Evolutionary conservation across 192 early-diverging fungal genomes (phyloP).

Genomic region (Backusella circina): DNA sequence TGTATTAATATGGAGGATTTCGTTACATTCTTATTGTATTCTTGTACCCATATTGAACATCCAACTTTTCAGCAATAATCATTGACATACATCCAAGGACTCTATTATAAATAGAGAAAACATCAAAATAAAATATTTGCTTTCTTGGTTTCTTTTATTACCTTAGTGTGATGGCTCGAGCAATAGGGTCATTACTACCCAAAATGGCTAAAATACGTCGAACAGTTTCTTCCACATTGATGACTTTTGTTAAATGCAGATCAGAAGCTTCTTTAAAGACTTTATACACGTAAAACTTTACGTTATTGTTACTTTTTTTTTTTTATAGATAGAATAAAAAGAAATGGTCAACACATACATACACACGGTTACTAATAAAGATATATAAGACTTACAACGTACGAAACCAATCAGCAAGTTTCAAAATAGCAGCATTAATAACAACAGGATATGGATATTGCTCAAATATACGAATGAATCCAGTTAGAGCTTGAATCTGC

Average conservation of each 20-base stretch:
- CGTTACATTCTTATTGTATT: not conserved
- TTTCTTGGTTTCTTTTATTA: slow-evolving; percentile 1
- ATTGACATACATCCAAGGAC: slow-evolving; percentile 43
- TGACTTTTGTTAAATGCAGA: slow-evolving; percentile 38
- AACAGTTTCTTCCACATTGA: slow-evolving; percentile 43
- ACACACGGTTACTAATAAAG: not conserved
- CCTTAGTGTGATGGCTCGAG: slow-evolving; percentile 47
- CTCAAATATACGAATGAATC: slow-evolving; percentile 41
- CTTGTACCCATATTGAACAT: slow-evolving; percentile 45
- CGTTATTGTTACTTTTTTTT: slow-evolving; percentile 39
- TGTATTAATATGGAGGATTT: not conserved
- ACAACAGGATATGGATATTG: slow-evolving; percentile 43
- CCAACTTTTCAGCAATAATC: slow-evolving; percentile 39
- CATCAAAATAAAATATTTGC: not conserved
- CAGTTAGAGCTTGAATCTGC: slow-evolving; percentile 40
- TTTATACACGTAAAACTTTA: slow-evolving; percentile 44
- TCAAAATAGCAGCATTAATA: slow-evolving; percentile 45
- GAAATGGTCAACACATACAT: not conserved
- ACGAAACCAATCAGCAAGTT: slow-evolving; percentile 47
- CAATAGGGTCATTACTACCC: slow-evolving; percentile 42
- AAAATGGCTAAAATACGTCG: slow-evolving; percentile 38
- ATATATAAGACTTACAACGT: slow-evolving; percentile 39
- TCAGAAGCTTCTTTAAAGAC: slow-evolving; percentile 34
- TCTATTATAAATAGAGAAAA: slow-evolving; percentile 17
- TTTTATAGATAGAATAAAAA: no score